Evolutionary conservation across 1,284 basidiomycete genomes (phyloP).

Genomic region (Cryptococcus sp.): DNA sequence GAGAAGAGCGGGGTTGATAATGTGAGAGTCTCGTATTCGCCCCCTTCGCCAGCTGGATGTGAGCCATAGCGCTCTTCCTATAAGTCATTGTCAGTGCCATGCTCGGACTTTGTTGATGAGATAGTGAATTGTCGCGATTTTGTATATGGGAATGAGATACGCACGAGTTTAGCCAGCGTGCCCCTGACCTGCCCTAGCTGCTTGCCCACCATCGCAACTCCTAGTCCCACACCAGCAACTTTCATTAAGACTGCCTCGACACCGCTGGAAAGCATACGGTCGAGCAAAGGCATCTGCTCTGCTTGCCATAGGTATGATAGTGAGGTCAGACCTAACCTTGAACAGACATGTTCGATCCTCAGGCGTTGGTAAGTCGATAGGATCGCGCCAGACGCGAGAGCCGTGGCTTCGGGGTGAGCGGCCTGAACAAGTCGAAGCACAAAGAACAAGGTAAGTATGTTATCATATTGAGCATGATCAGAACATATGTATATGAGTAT

Average conservation of each 20-base stretch:
- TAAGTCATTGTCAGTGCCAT: not conserved
- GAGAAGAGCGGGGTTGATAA: conserved; percentile 89
- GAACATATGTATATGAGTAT: not conserved
- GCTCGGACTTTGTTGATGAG: not conserved
- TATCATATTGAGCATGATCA: no score
- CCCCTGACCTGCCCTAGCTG: conserved; percentile 73
- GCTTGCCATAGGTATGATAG: conserved; percentile 94
- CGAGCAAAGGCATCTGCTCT: conserved; percentile 77
- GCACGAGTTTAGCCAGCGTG: conserved; percentile 71
- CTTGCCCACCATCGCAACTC: conserved; percentile 74
- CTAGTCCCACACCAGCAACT: conserved; percentile 90
- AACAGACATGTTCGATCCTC: conserved; percentile 96
- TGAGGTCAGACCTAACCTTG: conserved; percentile 75
- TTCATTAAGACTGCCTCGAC: conserved; percentile 89
- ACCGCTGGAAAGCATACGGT: conserved; percentile 82
- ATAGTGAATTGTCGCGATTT: not conserved
- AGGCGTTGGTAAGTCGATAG: conserved; percentile 96
- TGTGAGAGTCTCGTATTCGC: conserved; percentile 95
- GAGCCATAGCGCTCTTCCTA: conserved; percentile 82
- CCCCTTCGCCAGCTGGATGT: conserved; percentile 96
- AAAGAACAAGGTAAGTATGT: no score
- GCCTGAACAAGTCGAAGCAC: conserved; percentile 57
- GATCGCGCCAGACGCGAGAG: conserved; percentile 92
- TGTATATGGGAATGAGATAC: conserved; percentile 26
- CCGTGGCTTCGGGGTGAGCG: conserved; percentile 78